phyloP scores from a whole-genome alignment of 306 rosid genomes.

The Quercus engelmannii region DNA sequence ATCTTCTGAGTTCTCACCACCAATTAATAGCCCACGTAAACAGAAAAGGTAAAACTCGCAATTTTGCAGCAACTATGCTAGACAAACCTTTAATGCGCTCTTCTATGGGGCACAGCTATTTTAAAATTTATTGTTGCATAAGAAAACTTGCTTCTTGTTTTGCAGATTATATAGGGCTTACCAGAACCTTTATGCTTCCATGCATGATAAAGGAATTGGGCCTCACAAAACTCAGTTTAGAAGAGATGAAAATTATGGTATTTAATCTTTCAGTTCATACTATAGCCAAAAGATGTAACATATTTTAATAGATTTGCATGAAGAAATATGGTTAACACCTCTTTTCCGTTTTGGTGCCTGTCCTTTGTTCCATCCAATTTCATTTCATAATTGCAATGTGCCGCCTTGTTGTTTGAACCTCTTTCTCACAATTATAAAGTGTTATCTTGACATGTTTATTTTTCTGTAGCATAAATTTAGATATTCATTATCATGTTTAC shows the following conservation, averaged over 20 bases:
- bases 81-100: constrained; percentile 9
- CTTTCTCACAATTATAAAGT: not conserved
- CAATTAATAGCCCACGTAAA: constrained; percentile 61
- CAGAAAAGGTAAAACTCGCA: constrained; percentile 64
- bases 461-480: constrained; percentile 6
- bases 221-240: constrained; percentile 92
- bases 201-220: constrained; percentile 85
- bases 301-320: not conserved
- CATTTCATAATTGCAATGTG: not conserved
- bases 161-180: constrained; percentile 84
- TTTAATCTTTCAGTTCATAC: constrained; percentile 12
- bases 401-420: not conserved
- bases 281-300: constrained; percentile 12
- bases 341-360: not conserved
- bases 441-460: not conserved
- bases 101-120: not conserved
- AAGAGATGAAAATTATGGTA: constrained; percentile 93
- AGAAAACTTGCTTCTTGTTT: constrained; percentile 27
- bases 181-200: constrained; percentile 76
- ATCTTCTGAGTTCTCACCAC: constrained; percentile 81
- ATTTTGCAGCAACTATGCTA: not conserved
- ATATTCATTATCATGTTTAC: constrained; percentile 11
- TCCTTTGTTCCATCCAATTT: not conserved
- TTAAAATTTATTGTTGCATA: not conserved
- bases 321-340: not conserved